Percentiles rank a stretch among this genome's conserved stretches.
These are phyloP conservation scores for Pseudevernia furfuracea DNA, from an alignment of 495 filamentous ascomycete species.

Conservation along the genomic window DNA sequence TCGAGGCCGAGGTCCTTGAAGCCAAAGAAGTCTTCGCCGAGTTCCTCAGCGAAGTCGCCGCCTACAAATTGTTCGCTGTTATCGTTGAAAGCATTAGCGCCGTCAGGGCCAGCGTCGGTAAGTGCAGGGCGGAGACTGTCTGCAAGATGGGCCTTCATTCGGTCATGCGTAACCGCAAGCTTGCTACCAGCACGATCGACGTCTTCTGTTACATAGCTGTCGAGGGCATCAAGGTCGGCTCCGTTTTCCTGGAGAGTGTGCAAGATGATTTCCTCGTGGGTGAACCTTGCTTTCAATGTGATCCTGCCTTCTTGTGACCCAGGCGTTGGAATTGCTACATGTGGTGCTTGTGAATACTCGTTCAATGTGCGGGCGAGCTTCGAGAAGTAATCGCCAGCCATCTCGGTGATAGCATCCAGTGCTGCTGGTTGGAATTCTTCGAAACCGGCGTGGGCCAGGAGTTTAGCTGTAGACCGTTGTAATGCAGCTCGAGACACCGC, in stretches of 20 bases:
- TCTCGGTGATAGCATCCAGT: slow-evolving; percentile 81
- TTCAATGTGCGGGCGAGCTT: slow-evolving; percentile 74
- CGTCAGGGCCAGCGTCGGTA: slow-evolving; percentile 69
- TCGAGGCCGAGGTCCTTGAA: slow-evolving; percentile 94
- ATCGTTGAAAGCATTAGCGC: slow-evolving; percentile 84
- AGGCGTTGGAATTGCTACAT: slow-evolving; percentile 34
- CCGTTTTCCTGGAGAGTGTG: slow-evolving; percentile 80
- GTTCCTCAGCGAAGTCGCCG: slow-evolving; percentile 94
- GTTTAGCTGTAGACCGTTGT: slow-evolving; percentile 83
- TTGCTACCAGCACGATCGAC: slow-evolving; percentile 83
- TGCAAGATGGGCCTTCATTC: slow-evolving; percentile 80
- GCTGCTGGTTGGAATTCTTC: slow-evolving; percentile 96
- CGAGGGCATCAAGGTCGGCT: slow-evolving; percentile 69
- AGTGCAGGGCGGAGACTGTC: slow-evolving; percentile 89
- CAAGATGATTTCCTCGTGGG: slow-evolving; percentile 72
- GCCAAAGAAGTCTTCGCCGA: slow-evolving; percentile 97
- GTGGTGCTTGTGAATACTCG: slow-evolving; percentile 74
- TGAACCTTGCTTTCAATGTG: slow-evolving; percentile 61
- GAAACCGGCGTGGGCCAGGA: slow-evolving; percentile 95
- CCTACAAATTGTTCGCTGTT: slow-evolving; percentile 95
- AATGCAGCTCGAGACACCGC: slow-evolving; percentile 73
- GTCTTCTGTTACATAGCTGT: slow-evolving; percentile 88
- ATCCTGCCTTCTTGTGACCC: slow-evolving; percentile 36
- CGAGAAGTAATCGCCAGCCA: slow-evolving; percentile 80
- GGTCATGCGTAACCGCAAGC: slow-evolving; percentile 76